Evolutionary conservation across 257 asterid genomes (phyloP).

Genomic region (Cinchona pubescens): DNA sequence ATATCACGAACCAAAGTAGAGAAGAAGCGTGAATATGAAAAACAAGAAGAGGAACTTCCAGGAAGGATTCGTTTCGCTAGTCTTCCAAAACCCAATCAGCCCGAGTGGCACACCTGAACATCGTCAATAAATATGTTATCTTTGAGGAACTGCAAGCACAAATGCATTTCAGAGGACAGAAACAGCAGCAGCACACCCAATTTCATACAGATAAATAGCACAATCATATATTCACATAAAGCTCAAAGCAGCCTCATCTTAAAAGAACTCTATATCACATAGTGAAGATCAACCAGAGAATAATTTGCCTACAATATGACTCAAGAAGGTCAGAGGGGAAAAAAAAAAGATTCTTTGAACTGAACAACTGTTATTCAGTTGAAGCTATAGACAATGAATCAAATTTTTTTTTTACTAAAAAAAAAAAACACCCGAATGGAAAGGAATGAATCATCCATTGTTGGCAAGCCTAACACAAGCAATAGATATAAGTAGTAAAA

Average conservation of each 20-base stretch:
- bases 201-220: neutral
- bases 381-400: neutral
- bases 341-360: too few relatives aligned
- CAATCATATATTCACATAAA: neutral
- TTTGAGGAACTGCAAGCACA: slow-evolving; percentile 45
- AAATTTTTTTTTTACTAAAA: too few relatives aligned
- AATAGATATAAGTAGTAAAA: neutral
- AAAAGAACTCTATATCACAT: neutral
- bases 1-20: slow-evolving; percentile 40
- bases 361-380: neutral
- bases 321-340: neutral
- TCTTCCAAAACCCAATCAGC: slow-evolving; percentile 49
- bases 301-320: neutral
- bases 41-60: slow-evolving; percentile 51
- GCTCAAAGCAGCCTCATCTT: neutral
- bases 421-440: neutral
- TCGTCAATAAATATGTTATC: slow-evolving; percentile 27
- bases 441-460: neutral
- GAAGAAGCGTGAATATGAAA: slow-evolving; percentile 41
- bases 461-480: neutral
- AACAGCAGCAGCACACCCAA: neutral
- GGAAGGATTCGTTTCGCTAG: slow-evolving; percentile 38
- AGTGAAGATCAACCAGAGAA: too few relatives aligned
- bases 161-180: slow-evolving; percentile 36
- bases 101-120: slow-evolving; percentile 38